These are phyloP conservation scores for Neonectria hederae DNA, from an alignment of 2,329 filamentous ascomycete species.

Conservation along the genomic window DNA sequence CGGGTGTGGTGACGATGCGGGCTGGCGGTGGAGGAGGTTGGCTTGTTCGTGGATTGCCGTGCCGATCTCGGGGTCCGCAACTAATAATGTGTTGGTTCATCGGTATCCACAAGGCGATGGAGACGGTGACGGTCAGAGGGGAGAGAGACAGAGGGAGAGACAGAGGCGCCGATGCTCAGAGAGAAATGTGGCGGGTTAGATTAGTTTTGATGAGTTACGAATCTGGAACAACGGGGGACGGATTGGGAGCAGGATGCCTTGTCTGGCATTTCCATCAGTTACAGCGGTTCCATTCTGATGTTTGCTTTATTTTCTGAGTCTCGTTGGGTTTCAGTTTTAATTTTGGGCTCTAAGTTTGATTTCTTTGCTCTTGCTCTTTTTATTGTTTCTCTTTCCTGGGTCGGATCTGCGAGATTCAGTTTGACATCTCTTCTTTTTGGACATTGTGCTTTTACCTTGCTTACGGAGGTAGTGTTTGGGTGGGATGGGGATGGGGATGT, in stretches of 20 bases:
- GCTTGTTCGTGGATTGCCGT: not conserved
- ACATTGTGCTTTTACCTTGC: not conserved
- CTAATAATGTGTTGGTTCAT: not conserved
- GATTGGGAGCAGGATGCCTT: not conserved
- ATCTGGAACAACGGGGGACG: not conserved
- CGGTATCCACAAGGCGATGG: not conserved
- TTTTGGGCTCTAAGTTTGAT: not conserved
- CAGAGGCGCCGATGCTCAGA: not conserved
- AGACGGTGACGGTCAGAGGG: conserved; percentile 1
- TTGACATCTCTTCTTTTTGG: not conserved
- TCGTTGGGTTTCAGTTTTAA: not conserved
- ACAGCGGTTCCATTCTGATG: not conserved
- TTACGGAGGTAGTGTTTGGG: too few relatives aligned
- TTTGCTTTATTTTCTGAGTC: not conserved
- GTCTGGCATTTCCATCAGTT: not conserved
- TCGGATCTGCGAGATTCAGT: not conserved
- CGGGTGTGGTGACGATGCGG: not conserved
- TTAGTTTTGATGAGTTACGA: not conserved
- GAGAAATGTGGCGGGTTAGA: conserved; percentile 2
- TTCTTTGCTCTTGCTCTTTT: not conserved
- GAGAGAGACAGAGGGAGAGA: not conserved
- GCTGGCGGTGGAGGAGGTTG: not conserved
- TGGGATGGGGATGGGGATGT: conserved; percentile 2
- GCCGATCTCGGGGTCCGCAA: conserved; percentile 9
- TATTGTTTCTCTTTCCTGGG: not conserved